These are phyloP conservation scores for Litchi chinensis DNA, from an alignment of 345 rosid genomes.

Conservation along the genomic window DNA sequence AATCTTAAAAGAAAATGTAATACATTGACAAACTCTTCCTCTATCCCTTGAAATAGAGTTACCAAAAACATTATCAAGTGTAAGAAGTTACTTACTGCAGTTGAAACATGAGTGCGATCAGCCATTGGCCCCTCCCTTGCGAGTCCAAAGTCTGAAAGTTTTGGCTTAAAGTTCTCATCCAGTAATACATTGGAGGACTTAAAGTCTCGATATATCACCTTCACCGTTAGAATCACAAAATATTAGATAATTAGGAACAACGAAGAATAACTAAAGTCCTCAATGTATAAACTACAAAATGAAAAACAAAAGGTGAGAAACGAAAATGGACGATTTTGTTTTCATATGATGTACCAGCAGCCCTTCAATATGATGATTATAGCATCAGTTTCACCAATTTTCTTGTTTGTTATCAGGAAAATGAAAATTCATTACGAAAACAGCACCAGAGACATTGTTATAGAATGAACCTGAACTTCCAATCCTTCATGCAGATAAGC, in stretches of 20 bases:
- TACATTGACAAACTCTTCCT: not conserved
- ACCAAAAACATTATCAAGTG: not conserved
- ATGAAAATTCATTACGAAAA: not conserved
- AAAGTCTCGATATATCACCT: constrained; percentile 87
- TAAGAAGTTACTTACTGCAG: constrained; percentile 61
- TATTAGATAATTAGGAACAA: constrained; percentile 2
- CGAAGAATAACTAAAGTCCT: not conserved
- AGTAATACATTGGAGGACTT: constrained; percentile 79
- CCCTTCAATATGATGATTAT: no score
- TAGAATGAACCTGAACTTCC: constrained; percentile 65
- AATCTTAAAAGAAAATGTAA: no score
- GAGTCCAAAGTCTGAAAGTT: constrained; percentile 90
- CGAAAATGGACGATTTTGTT: not conserved
- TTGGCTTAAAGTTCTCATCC: constrained; percentile 66
- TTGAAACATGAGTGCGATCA: constrained; percentile 82
- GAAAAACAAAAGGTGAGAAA: not conserved
- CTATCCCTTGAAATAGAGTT: not conserved
- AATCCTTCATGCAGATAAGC: constrained; percentile 79
- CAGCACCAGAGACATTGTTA: not conserved
- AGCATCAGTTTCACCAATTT: no score
- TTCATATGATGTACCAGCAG: no score
- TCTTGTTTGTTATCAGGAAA: not conserved
- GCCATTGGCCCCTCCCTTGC: constrained; percentile 89
- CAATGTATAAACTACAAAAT: not conserved
- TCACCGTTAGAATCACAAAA: not conserved